Conservation (phyloP, 495 filamentous ascomycete genomes). For the Daldinia childiae region DNA sequence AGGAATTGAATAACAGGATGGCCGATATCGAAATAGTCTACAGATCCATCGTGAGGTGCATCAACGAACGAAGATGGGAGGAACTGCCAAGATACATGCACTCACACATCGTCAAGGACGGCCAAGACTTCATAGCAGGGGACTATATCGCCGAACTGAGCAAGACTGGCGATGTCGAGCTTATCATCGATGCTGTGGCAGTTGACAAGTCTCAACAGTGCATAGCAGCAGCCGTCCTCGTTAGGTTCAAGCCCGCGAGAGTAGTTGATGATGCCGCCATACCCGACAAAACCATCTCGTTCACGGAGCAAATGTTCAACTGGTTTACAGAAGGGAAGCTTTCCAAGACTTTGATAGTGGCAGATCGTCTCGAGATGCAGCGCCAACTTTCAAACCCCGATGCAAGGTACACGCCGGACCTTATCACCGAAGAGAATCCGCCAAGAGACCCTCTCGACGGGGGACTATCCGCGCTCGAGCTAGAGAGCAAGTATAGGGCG, state of each 20-base stretch:
- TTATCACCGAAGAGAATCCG: slow-evolving; percentile 25
- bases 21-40: slow-evolving; percentile 26
- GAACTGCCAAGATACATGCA: slow-evolving; percentile 35
- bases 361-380: slow-evolving; percentile 33
- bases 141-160: slow-evolving; percentile 36
- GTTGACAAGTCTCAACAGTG: slow-evolving; percentile 29
- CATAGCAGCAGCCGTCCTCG: slow-evolving; percentile 17
- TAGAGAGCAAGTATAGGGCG: slow-evolving; percentile 29
- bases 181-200: slow-evolving; percentile 32
- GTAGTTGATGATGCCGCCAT: not conserved
- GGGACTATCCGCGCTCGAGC: slow-evolving; percentile 27
- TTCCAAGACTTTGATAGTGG: slow-evolving; percentile 34
- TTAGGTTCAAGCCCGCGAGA: slow-evolving; percentile 5
- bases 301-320: slow-evolving; percentile 37
- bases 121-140: slow-evolving; percentile 36
- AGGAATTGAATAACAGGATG: slow-evolving; percentile 11
- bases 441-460: slow-evolving; percentile 29
- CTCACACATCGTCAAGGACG: slow-evolving; percentile 36
- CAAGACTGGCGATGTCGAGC: slow-evolving; percentile 27
- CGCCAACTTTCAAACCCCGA: slow-evolving; percentile 22
- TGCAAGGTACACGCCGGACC: slow-evolving; percentile 12
- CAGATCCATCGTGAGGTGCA: slow-evolving; percentile 27
- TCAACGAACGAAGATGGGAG: slow-evolving; percentile 37
- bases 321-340: slow-evolving; percentile 42
- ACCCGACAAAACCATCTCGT: slow-evolving; percentile 20